A percentile compares a stretch with the other conserved stretches of the same genome.
Conservation (phyloP, 2,329 filamentous ascomycete genomes). For the Colletotrichum truncatum region DNA sequence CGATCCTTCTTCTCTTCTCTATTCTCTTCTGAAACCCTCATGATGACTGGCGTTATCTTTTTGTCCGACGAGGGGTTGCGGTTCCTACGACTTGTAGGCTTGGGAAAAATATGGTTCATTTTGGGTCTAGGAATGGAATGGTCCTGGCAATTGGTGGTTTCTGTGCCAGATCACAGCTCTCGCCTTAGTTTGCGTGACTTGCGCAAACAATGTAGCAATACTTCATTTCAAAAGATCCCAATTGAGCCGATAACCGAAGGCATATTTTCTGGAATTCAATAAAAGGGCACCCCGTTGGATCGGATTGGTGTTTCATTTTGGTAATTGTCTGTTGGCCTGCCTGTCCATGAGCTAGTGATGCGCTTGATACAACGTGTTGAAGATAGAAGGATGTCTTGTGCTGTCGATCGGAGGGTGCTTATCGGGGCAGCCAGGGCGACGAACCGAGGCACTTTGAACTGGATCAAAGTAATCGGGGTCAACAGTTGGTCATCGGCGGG, state of each 20-base stretch:
- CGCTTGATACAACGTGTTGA: too few species aligned
- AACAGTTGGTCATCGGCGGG: neutral
- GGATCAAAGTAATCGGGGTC: neutral
- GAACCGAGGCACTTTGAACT: neutral
- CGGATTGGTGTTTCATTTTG: too few species aligned
- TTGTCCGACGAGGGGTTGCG: neutral
- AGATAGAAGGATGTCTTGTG: too few species aligned
- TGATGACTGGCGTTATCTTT: neutral
- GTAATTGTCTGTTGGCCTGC: too few species aligned
- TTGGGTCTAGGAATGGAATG: neutral
- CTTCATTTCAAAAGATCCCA: slow-evolving; percentile 8
- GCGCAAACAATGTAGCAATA: slow-evolving; percentile 7
- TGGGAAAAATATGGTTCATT: neutral
- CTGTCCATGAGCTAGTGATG: too few species aligned
- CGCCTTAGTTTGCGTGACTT: neutral
- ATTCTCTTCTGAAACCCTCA: neutral
- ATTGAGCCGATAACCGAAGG: neutral
- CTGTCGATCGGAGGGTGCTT: too few species aligned
- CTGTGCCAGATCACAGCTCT: neutral
- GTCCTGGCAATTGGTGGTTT: neutral
- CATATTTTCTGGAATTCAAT: neutral
- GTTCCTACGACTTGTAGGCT: neutral
- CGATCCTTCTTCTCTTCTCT: neutral
- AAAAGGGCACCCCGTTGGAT: too few species aligned
- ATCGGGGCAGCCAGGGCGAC: too few species aligned